Conservation (phyloP, 768 basidiomycete species). For the Tubosaeta sp. region DNA sequence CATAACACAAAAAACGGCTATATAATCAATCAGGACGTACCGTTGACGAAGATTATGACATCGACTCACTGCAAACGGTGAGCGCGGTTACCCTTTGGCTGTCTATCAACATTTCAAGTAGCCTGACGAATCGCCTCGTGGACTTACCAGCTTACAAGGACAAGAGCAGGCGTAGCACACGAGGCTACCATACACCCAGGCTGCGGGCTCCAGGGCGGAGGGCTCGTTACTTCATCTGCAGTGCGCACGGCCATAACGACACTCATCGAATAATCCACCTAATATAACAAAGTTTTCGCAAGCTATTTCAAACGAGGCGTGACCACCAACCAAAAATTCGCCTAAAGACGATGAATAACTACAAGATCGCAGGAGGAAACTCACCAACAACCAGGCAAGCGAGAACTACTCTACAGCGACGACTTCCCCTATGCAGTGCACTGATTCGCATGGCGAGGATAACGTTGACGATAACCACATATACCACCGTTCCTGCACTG, state of each 20-base stretch:
- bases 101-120: conserved; percentile 1
- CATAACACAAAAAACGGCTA: conserved; percentile 16
- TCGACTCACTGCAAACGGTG: conserved; percentile 15
- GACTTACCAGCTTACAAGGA: conserved; percentile 21
- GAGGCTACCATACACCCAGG: conserved; percentile 13
- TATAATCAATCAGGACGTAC: neutral
- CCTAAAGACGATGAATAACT: neutral
- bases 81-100: conserved; percentile 15
- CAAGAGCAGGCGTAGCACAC: conserved; percentile 10
- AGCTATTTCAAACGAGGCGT: neutral
- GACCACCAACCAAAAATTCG: conserved; percentile 15
- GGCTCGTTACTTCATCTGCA: conserved; percentile 6
- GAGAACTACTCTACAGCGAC: conserved; percentile 3
- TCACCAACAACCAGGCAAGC: conserved; percentile 15
- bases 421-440: conserved; percentile 11
- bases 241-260: conserved; percentile 14
- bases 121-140: neutral
- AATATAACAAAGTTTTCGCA: neutral
- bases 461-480: conserved; percentile 18
- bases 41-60: neutral
- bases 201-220: conserved; percentile 15
- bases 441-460: conserved; percentile 18
- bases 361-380: neutral
- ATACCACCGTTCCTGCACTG: conserved; percentile 19
- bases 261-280: conserved; percentile 18